phyloP scores from a whole-genome alignment of 352 stramenopile genomes.

The Saprolegnia diclina region DNA sequence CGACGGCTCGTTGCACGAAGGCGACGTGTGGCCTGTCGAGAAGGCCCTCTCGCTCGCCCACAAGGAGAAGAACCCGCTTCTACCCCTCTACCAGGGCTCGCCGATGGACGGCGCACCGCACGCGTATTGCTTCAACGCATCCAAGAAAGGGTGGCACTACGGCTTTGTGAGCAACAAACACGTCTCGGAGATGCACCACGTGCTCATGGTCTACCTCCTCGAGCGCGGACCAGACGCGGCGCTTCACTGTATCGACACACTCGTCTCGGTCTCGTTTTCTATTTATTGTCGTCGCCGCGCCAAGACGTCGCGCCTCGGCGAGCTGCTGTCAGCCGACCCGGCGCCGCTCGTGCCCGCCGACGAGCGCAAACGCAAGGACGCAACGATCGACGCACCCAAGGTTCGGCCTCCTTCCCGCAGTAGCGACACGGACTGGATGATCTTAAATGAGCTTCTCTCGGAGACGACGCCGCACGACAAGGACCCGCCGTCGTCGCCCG shows the following conservation, averaged over 20 bases:
- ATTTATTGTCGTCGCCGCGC: constrained; percentile 10
- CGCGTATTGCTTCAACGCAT: constrained; percentile 84
- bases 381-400: not conserved
- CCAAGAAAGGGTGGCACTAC: constrained; percentile 89
- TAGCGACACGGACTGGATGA: constrained; percentile 7
- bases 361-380: not conserved
- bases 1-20: not conserved
- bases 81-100: constrained; percentile 64
- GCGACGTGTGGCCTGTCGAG: not conserved
- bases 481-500: not conserved
- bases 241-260: not conserved
- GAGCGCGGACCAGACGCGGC: not conserved
- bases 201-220: constrained; percentile 10
- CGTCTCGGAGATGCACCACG: constrained; percentile 13
- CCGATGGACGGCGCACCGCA: constrained; percentile 74
- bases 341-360: not conserved
- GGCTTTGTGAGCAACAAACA: constrained; percentile 36
- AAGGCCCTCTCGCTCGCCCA: not conserved
- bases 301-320: constrained; percentile 5
- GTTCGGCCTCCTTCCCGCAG: not conserved
- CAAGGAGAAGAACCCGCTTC: constrained; percentile 46
- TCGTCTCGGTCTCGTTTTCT: constrained; percentile 1
- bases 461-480: not conserved
- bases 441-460: not conserved
- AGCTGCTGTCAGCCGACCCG: not conserved